These are phyloP conservation scores for Cardamine occulta DNA, from an alignment of 345 rosid species.

Conservation along the genomic window DNA sequence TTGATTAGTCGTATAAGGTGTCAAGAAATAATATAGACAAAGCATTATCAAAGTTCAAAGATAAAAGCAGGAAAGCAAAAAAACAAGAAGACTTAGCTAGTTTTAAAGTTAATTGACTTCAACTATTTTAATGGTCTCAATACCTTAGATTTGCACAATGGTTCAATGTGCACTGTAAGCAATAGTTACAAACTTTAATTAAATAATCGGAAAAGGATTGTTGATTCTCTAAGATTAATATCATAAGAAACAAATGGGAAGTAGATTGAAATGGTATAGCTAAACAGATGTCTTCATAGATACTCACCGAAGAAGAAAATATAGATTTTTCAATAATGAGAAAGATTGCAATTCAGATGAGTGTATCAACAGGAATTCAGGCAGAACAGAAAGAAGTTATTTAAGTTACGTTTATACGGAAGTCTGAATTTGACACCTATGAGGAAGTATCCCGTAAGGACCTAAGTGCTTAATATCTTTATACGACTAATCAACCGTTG, in stretches of 20 bases:
- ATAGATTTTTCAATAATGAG: background rate
- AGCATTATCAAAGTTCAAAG: too few relatives aligned
- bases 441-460: conserved; percentile 21
- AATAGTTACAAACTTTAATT: background rate
- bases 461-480: conserved; percentile 56
- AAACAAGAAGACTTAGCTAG: too few relatives aligned
- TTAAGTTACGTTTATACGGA: background rate
- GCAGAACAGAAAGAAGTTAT: background rate
- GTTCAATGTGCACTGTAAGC: conserved; percentile 2
- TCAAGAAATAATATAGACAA: too few relatives aligned
- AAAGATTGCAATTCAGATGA: background rate
- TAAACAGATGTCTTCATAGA: background rate
- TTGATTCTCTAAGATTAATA: background rate
- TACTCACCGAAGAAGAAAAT: background rate
- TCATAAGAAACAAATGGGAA: conserved; percentile 10
- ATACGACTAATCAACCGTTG: conserved; percentile 73
- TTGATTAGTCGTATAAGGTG: too few relatives aligned
- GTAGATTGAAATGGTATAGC: conserved; percentile 7
- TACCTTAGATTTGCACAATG: background rate
- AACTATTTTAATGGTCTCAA: background rate
- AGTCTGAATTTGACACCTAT: background rate
- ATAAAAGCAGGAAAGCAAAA: too few relatives aligned
- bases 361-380: conserved; percentile 1
- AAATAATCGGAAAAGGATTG: background rate
- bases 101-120: too few relatives aligned